Evolutionary conservation across 176 grass and related monocot genomes (phyloP).

Genomic region (Avena eriantha): DNA sequence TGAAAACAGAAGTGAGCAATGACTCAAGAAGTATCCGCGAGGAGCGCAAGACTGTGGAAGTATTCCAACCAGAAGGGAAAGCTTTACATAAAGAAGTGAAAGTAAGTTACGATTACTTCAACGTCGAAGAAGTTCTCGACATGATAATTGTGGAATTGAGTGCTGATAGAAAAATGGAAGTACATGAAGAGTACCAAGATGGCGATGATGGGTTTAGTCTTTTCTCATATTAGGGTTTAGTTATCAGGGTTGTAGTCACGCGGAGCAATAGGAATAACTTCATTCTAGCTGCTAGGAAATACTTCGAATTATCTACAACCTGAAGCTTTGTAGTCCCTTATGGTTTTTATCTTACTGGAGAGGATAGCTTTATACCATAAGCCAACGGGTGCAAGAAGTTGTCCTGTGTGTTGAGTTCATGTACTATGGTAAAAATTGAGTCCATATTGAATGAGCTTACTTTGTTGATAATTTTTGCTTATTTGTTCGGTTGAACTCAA

Average conservation of each 20-base stretch:
- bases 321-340: slow-evolving; percentile 51
- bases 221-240: slow-evolving; percentile 56
- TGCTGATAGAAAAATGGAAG: slow-evolving; percentile 57
- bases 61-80: slow-evolving; percentile 27
- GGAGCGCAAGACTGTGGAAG: slow-evolving; percentile 22
- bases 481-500: slow-evolving; percentile 39
- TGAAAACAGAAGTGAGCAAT: slow-evolving; percentile 48
- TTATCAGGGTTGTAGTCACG: slow-evolving; percentile 23
- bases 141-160: slow-evolving; percentile 64
- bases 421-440: slow-evolving; percentile 58
- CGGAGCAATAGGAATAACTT: slow-evolving; percentile 48
- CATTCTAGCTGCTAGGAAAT: slow-evolving; percentile 54
- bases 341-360: slow-evolving; percentile 49
- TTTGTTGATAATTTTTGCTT: slow-evolving; percentile 45
- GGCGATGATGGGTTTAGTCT: slow-evolving; percentile 68
- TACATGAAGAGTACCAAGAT: slow-evolving; percentile 54
- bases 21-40: slow-evolving; percentile 28
- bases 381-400: slow-evolving; percentile 58
- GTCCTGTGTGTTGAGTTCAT: slow-evolving; percentile 60
- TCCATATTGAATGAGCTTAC: slow-evolving; percentile 56
- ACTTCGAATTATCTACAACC: slow-evolving; percentile 47
- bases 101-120: slow-evolving; percentile 52
- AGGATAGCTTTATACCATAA: slow-evolving; percentile 63
- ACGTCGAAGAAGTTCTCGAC: slow-evolving; percentile 52
- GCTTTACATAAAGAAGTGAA: slow-evolving; percentile 36